Conservation (phyloP, 306 rosid genomes). For the Erythrophleum fordii region DNA sequence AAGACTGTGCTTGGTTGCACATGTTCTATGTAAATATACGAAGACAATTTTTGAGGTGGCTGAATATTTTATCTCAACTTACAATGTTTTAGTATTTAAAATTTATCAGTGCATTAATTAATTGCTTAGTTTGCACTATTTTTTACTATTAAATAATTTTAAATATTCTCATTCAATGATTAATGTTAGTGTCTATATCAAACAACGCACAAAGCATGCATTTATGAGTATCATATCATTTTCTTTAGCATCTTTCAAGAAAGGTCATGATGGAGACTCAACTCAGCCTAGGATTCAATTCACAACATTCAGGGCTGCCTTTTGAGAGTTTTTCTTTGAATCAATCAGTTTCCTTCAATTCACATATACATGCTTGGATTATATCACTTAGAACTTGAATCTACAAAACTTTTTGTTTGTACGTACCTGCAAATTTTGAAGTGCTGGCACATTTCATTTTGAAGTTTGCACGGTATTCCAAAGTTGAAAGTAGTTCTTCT, state of each 20-base stretch:
- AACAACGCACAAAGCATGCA: no score
- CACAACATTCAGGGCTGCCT: background rate
- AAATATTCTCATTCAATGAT: no score
- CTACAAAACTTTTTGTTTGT: background rate
- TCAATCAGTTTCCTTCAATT: background rate
- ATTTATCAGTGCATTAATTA: no score
- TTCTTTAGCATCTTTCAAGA: background rate
- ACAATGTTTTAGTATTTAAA: background rate
- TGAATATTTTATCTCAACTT: slow-evolving; percentile 33
- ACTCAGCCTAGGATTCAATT: background rate
- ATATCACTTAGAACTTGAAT: background rate
- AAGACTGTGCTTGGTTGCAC: slow-evolving; percentile 35
- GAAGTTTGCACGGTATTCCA: background rate
- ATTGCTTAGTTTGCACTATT: background rate
- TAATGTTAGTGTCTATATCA: no score
- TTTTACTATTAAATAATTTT: no score
- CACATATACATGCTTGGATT: background rate
- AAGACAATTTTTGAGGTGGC: slow-evolving; percentile 39
- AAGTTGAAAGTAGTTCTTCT: background rate
- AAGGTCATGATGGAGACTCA: background rate
- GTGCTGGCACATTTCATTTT: background rate
- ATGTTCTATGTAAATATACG: slow-evolving; percentile 32
- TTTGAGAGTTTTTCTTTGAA: background rate
- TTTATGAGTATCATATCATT: no score
- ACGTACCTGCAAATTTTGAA: background rate